Percentiles rank a stretch among this genome's conserved stretches.
Conservation (phyloP, 139 green algal species). For the Coelastrella sp. region DNA sequence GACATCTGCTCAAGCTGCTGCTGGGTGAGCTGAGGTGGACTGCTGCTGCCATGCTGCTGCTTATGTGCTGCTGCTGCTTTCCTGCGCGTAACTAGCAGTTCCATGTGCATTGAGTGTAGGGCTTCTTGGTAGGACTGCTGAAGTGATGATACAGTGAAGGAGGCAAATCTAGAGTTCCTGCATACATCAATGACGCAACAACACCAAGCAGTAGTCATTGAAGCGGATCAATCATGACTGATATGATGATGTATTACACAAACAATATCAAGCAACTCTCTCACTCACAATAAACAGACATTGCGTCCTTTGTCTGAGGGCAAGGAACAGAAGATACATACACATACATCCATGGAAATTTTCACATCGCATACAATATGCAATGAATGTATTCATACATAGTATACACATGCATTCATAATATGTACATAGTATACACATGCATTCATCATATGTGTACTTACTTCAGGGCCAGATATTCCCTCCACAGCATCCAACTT, state of each 20-base stretch:
- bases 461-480: constrained; percentile 64
- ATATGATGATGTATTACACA: too few species aligned
- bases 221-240: too few species aligned
- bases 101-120: constrained; percentile 30
- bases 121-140: constrained; percentile 49
- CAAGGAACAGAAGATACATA: too few species aligned
- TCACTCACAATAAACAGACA: too few species aligned
- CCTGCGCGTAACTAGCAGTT: constrained; percentile 11
- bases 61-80: constrained; percentile 21
- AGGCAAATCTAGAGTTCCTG: constrained; percentile 55
- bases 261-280: too few species aligned
- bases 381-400: too few species aligned
- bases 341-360: too few species aligned
- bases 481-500: constrained; percentile 70
- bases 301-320: too few species aligned
- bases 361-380: too few species aligned
- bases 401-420: too few species aligned
- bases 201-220: neutral
- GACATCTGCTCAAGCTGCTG: constrained; percentile 34
- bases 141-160: constrained; percentile 55
- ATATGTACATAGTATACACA: too few species aligned
- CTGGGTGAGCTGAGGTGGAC: neutral
- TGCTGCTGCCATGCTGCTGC: neutral
- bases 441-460: too few species aligned
- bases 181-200: neutral